A percentile compares a stretch with the other conserved stretches of the same genome.
Evolutionary conservation across 2,329 filamentous ascomycete genomes (phyloP).

Genomic region (Fusarium sororula): DNA sequence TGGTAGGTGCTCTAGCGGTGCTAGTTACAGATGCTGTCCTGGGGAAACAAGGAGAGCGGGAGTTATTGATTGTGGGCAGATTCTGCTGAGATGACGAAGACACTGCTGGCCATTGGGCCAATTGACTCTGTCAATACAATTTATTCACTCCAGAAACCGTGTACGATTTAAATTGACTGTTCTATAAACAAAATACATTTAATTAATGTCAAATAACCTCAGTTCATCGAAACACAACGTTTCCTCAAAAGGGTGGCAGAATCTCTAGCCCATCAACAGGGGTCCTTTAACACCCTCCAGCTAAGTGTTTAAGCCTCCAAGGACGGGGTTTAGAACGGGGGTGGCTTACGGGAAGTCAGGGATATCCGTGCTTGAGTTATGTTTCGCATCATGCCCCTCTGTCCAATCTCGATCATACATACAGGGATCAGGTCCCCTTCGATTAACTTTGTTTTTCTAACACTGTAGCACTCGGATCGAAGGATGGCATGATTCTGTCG

Average conservation of each 20-base stretch:
- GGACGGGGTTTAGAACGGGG: conserved; percentile 3
- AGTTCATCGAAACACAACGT: conserved; percentile 11
- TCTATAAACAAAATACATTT: neutral
- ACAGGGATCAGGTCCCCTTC: conserved; percentile 21
- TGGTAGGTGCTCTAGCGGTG: conserved; percentile 34
- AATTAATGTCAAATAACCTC: conserved; percentile 1
- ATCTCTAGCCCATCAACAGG: conserved; percentile 18
- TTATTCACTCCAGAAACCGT: neutral
- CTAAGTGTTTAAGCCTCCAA: neutral
- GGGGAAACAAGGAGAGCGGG: conserved; percentile 18
- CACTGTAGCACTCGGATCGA: conserved; percentile 29
- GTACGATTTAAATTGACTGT: neutral
- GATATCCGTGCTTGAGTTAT: conserved; percentile 27
- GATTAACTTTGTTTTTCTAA: conserved; percentile 26
- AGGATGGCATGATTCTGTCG: conserved; percentile 43
- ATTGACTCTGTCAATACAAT: neutral
- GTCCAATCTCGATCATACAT: conserved; percentile 10
- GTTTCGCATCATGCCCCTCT: conserved; percentile 28
- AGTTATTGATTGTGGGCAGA: conserved; percentile 2
- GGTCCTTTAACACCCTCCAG: neutral
- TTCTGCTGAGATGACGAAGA: neutral
- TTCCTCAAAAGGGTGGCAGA: conserved; percentile 26
- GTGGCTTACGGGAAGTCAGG: conserved; percentile 17
- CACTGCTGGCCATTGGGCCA: neutral
- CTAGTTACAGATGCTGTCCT: conserved; percentile 28